Percentiles rank a stretch among this genome's conserved stretches.
phyloP scores from a whole-genome alignment of 225 moss, liverwort and hornwort species.

The Physcomitrium patens region DNA sequence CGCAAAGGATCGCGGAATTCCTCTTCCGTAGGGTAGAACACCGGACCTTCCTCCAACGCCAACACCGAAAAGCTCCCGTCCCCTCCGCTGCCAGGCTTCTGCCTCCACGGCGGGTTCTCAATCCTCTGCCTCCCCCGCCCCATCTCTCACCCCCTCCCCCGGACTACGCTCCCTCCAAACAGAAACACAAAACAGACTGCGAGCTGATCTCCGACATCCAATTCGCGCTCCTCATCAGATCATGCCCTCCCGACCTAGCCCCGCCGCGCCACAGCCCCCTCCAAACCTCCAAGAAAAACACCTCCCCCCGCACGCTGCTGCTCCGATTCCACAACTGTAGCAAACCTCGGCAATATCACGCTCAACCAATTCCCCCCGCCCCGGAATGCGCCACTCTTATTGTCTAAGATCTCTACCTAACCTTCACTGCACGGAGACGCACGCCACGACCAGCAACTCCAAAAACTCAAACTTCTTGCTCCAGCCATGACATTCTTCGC shows the following conservation, averaged over 20 bases:
- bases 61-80: conserved; percentile 42
- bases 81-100: conserved; percentile 38
- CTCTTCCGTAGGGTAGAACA: conserved; percentile 63
- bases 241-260: conserved; percentile 17
- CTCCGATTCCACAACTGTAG: no score
- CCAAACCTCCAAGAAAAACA: background rate
- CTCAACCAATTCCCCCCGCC: no score
- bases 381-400: no score
- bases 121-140: conserved; percentile 71
- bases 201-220: conserved; percentile 31
- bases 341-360: no score
- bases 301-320: no score
- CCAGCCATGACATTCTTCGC: no score
- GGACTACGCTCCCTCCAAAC: conserved; percentile 26
- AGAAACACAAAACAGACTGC: conserved; percentile 18
- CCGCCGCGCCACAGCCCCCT: background rate
- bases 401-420: no score
- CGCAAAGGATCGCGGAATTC: conserved; percentile 67
- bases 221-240: conserved; percentile 34
- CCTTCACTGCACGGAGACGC: no score
- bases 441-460: no score
- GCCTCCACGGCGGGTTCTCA: conserved; percentile 53
- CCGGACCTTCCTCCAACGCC: conserved; percentile 65
- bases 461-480: no score
- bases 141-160: conserved; percentile 37